Evolutionary conservation across 2,329 filamentous ascomycete species (phyloP), one percentile per base, ranked within the genome.

Genomic region (Gaeumannomyces tritici): DNA sequence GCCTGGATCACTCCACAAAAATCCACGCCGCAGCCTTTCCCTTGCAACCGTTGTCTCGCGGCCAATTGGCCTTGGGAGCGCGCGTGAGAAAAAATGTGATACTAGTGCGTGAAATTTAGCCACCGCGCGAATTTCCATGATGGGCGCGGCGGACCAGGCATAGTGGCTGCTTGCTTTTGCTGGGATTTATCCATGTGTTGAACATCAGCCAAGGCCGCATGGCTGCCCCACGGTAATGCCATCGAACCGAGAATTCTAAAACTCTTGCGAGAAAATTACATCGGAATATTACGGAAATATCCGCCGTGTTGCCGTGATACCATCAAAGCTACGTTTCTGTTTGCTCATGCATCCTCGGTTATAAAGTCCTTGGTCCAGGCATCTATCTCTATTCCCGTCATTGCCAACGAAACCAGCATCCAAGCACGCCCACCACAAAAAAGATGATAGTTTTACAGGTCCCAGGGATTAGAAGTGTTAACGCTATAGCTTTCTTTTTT

Each of bases 301-400:
- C 55, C 55, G 55, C 55, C 26, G 18, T 12, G 28, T 27, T 12
- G 28, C 24, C 24, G 55, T 58, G 29, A 58, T 58, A 58, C 28
- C 56, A 58, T 33, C 56, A n/a, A 2, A 29, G 13, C 27, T 29
- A 29, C 56, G 21, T 58, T 51, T 51, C n/a, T 58, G 28, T 58
- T 58, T 58, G 29, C 56, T 58, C 56, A 58, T 58, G 21, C 56
- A 33, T 58, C 56, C 56, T 58, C 56, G 56, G 56, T 21, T 58
- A 58, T 58, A 4, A 11, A 58, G 28, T 18, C 29, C 28, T 4
- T 29, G 55, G 55, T 26, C 55, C 8, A 56, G 55, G n/a, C n/a
- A 24, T 3, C 42, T 13, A 21, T 21, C 42, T 8, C 8, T 12
- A 6, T 8, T 42, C 35, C 35, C 35, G 35, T 15, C 35, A 6